Evolutionary conservation across 805 yeast species (phyloP), one percentile per base, ranked within the genome.

Genomic region (Metschnikowia dekortorum): DNA sequence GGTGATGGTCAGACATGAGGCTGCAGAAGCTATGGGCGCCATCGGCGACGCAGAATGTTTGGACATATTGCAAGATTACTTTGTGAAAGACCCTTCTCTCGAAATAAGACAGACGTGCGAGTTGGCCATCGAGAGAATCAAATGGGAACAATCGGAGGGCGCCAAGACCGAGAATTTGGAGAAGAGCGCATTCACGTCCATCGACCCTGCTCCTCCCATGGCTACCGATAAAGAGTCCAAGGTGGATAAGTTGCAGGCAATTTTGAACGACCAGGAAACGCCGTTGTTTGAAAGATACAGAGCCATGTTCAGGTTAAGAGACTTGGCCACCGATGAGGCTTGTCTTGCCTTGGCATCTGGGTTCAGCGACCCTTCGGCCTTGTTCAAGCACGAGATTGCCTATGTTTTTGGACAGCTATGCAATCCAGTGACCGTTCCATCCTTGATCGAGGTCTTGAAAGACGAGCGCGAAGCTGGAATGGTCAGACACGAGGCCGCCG

Each of bases 401-500:
- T 94, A 94, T 65, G 97, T 95, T 5, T 92, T 95, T 66, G 99
- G 99, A 48, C 99, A 94, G 75, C 77, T 94, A 66, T 87, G 96
- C 67, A 89, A 88, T 69, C 97, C 98, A 29, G 88, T 84, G 35
- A 84, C 95, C 36, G 96, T 94, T 34, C 96, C 97, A 37, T 76
- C 92, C 18, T 80, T 95, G 55, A 79, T 89, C 51, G 84, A 88
- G 70, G 89, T 94, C 3, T 79, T 95, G 60, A 83, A 83, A 59
- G 82, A 88, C 67, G 80, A 77, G 52, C 64, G 70, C 13, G 97
- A 94, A 74, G 98, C 96, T 47, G 96, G 95, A 56, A 94, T 94
- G 99, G 99, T 95, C 33, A 86, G 99, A 73, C 99, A 94, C 67
- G 99, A 94, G 74, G 99, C 98, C 51, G 99, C 98, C 28, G 99